phyloP scores from a whole-genome alignment of 495 filamentous ascomycete genomes.

The Podospora pseudopauciseta region DNA sequence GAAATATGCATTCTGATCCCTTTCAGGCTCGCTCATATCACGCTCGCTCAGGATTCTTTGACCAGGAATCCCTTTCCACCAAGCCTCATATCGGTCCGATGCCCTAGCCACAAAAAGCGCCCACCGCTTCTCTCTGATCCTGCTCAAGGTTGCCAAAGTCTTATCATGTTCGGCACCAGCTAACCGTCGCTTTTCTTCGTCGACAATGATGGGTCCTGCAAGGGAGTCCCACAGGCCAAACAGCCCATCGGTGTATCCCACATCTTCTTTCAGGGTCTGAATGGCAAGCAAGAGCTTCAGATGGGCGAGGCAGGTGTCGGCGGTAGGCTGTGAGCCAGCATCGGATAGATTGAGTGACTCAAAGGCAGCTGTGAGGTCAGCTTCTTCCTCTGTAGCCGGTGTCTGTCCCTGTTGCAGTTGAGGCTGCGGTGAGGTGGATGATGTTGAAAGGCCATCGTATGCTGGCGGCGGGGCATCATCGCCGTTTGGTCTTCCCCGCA shows the following conservation, averaged over 20 bases:
- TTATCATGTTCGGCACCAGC: conserved; percentile 25
- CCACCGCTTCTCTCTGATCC: conserved; percentile 77
- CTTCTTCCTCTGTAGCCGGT: background rate
- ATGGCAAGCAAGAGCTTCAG: conserved; percentile 72
- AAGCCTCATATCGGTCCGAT: conserved; percentile 66
- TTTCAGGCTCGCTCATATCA: conserved; percentile 29
- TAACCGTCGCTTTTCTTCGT: conserved; percentile 13
- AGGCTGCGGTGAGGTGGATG: background rate
- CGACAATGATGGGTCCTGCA: conserved; percentile 33
- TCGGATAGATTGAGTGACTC: conserved; percentile 35
- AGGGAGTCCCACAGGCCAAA: conserved; percentile 58
- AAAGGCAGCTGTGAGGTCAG: conserved; percentile 43
- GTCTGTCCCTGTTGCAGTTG: background rate
- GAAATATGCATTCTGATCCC: conserved; percentile 17
- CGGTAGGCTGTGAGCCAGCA: conserved; percentile 26
- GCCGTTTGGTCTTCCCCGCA: background rate
- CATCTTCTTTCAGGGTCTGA: conserved; percentile 60
- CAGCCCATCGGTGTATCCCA: conserved; percentile 60
- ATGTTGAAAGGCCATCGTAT: background rate
- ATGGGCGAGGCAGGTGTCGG: conserved; percentile 63
- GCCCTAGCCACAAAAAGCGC: conserved; percentile 69
- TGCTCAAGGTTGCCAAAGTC: conserved; percentile 39
- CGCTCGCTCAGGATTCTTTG: conserved; percentile 28
- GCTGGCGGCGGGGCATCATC: conserved; percentile 10
- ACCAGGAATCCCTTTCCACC: conserved; percentile 55